Evolutionary conservation across 768 basidiomycete genomes (phyloP).

Genomic region (Rhizopogon rudus): DNA sequence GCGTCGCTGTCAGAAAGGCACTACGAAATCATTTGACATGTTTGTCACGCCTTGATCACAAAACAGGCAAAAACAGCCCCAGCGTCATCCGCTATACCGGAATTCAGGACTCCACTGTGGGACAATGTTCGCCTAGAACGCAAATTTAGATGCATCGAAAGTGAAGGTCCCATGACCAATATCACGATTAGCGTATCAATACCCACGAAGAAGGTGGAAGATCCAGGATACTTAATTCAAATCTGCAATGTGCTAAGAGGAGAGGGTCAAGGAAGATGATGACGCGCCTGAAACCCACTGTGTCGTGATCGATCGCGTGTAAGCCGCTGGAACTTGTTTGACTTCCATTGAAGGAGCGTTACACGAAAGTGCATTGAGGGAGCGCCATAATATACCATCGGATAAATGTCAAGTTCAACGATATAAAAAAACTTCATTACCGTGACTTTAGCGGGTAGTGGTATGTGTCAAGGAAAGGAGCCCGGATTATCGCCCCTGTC

Average conservation of each 20-base stretch:
- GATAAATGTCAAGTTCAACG: not conserved
- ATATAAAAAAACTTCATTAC: slow-evolving; percentile 16
- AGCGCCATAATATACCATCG: too few relatives aligned
- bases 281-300: not conserved
- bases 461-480: slow-evolving; percentile 1
- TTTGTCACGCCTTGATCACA: not conserved
- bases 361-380: not conserved
- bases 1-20: not conserved
- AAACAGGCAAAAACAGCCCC: not conserved
- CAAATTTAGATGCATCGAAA: not conserved
- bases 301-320: not conserved
- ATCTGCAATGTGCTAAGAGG: not conserved
- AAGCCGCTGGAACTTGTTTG: not conserved
- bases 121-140: not conserved
- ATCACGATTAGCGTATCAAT: not conserved
- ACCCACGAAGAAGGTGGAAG: not conserved
- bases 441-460: slow-evolving; percentile 8
- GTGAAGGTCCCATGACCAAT: not conserved
- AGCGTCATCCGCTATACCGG: not conserved
- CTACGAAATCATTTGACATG: not conserved
- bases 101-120: not conserved
- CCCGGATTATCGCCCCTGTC: slow-evolving; percentile 5
- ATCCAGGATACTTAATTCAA: not conserved
- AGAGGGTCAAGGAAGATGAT: not conserved
- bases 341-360: not conserved